These are phyloP conservation scores for Glycine tomentella DNA, from an alignment of 306 rosid genomes.

Conservation along the genomic window DNA sequence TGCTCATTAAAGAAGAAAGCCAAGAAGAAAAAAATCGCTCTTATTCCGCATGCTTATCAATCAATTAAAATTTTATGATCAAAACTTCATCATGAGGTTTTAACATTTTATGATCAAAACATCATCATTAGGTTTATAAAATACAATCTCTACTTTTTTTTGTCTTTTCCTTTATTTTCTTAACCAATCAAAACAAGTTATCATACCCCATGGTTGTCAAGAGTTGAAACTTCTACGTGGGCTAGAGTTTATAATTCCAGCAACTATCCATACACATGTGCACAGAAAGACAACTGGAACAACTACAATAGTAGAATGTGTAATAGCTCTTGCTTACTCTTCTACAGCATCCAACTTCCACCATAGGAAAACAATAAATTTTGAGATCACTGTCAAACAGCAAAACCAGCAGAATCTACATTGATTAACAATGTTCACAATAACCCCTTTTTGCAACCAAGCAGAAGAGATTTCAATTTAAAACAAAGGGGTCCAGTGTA, in stretches of 20 bases:
- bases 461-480: constrained; percentile 17
- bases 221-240: neutral
- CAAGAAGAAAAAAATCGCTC: constrained; percentile 25
- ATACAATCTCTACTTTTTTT: neutral
- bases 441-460: constrained; percentile 14
- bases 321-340: constrained; percentile 14
- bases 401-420: neutral
- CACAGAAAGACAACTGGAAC: constrained; percentile 35
- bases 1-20: neutral
- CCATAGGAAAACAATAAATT: neutral
- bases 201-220: neutral
- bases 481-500: neutral
- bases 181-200: neutral
- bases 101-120: constrained; percentile 23
- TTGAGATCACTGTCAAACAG: constrained; percentile 29
- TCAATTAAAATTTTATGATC: constrained; percentile 22
- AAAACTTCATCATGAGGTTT: constrained; percentile 23
- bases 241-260: neutral
- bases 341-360: neutral
- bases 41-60: constrained; percentile 25
- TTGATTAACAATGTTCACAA: constrained; percentile 18
- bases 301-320: neutral
- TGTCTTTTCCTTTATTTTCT: neutral
- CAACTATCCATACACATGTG: constrained; percentile 26
- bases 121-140: constrained; percentile 10